Conservation (phyloP, 306 rosid species). For the Trifolium subterraneum region DNA sequence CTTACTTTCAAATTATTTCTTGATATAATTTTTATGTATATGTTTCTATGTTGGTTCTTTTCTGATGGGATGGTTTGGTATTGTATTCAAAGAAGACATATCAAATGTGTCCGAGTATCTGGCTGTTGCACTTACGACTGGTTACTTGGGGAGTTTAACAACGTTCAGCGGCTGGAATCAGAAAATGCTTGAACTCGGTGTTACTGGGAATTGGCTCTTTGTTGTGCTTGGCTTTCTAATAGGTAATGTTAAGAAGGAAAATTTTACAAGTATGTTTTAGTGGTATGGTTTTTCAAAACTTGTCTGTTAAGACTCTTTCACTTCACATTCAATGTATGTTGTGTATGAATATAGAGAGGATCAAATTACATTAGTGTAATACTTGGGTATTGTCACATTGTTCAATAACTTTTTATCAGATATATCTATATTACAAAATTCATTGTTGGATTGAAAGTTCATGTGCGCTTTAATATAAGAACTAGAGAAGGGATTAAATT, state of each 20-base stretch:
- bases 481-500: too few species aligned
- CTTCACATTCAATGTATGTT: slow-evolving; percentile 1
- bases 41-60: slow-evolving; percentile 75
- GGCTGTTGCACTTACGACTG: slow-evolving; percentile 72
- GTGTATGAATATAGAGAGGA: too few species aligned
- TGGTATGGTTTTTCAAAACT: neutral
- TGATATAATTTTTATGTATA: neutral
- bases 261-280: neutral
- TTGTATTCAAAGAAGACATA: slow-evolving; percentile 72
- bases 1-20: neutral
- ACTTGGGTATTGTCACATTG: neutral
- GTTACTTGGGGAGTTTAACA: slow-evolving; percentile 80
- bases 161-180: slow-evolving; percentile 93
- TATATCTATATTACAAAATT: neutral
- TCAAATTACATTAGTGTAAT: too few species aligned
- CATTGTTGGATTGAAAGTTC: neutral
- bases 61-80: slow-evolving; percentile 91
- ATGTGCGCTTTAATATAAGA: too few species aligned
- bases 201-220: slow-evolving; percentile 62
- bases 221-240: slow-evolving; percentile 64
- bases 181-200: slow-evolving; percentile 79
- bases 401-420: neutral
- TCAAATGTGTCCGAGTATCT: slow-evolving; percentile 63
- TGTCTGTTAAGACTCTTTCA: slow-evolving; percentile 4
- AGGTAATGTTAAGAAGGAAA: slow-evolving; percentile 49